Evolutionary conservation across 768 basidiomycete genomes (phyloP).

Genomic region (Mycena capillaripes): DNA sequence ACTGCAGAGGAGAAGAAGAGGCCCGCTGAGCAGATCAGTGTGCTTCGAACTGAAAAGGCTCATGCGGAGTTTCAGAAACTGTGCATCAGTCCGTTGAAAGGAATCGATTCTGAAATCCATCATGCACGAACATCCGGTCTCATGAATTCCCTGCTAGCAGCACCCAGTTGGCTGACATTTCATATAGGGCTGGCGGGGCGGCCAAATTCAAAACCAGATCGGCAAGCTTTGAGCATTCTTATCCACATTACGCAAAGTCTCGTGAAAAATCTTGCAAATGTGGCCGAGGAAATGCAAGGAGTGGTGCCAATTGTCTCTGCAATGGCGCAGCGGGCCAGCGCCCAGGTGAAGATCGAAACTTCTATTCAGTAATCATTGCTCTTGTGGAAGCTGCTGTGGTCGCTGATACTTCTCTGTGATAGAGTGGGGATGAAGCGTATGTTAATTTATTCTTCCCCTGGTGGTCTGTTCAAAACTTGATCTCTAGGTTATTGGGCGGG

Average conservation of each 20-base stretch:
- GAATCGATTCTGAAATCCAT: neutral
- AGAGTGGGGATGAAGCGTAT: slow-evolving; percentile 11
- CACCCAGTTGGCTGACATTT: too few relatives aligned
- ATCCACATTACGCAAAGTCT: too few relatives aligned
- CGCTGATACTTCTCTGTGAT: neutral
- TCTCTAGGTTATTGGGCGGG: slow-evolving; percentile 1
- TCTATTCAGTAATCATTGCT: neutral
- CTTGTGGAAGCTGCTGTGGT: neutral
- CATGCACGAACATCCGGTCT: neutral
- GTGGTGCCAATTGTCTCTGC: neutral
- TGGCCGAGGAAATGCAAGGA: neutral
- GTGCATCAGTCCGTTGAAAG: neutral
- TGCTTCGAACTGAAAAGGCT: neutral
- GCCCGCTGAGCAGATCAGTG: neutral
- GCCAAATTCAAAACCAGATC: neutral
- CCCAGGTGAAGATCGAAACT: neutral
- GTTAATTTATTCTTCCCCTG: neutral
- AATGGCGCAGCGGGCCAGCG: neutral
- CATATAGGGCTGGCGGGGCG: neutral
- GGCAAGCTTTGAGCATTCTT: neutral
- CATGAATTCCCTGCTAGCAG: too few relatives aligned
- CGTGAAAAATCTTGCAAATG: neutral
- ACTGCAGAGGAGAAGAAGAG: neutral
- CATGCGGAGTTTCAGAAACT: neutral
- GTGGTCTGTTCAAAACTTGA: neutral